Evolutionary conservation across 257 asterid genomes (phyloP).

Genomic region (Plantago elongata): DNA sequence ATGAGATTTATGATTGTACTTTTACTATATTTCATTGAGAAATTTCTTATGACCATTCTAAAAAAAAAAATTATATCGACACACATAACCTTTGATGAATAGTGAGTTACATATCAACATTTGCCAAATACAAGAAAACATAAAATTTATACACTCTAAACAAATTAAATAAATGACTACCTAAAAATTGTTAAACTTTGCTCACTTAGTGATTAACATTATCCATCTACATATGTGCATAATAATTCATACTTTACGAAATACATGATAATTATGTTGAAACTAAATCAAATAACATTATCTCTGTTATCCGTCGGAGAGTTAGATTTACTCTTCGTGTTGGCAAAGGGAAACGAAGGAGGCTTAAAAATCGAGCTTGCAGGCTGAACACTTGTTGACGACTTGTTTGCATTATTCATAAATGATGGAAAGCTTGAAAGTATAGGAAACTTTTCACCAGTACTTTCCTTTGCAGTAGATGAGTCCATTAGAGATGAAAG

Average conservation of each 20-base stretch:
- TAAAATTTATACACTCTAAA: too few relatives aligned
- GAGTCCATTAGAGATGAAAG: slow-evolving; percentile 64
- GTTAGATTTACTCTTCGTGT: slow-evolving; percentile 37
- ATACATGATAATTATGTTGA: too few relatives aligned
- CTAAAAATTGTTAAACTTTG: too few relatives aligned
- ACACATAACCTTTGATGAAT: too few relatives aligned
- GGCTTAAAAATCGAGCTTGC: slow-evolving; percentile 32
- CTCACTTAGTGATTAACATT: too few relatives aligned
- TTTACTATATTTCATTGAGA: too few relatives aligned
- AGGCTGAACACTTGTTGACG: slow-evolving; percentile 32
- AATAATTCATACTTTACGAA: neutral
- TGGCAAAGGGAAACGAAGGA: slow-evolving; percentile 35
- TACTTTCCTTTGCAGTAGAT: slow-evolving; percentile 8
- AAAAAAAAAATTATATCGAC: too few relatives aligned
- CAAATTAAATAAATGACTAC: too few relatives aligned
- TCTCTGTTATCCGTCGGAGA: slow-evolving; percentile 38
- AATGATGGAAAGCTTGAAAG: slow-evolving; percentile 55
- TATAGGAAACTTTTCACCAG: slow-evolving; percentile 43
- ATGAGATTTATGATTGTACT: too few relatives aligned
- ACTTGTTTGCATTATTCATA: slow-evolving; percentile 36
- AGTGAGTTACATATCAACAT: too few relatives aligned
- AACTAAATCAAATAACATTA: slow-evolving; percentile 16
- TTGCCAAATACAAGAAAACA: too few relatives aligned
- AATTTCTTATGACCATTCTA: too few relatives aligned
- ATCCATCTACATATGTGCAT: neutral